Base-by-base conservation (phyloP, 768 basidiomycete genomes). In the Mycena epipterygia region DNA sequence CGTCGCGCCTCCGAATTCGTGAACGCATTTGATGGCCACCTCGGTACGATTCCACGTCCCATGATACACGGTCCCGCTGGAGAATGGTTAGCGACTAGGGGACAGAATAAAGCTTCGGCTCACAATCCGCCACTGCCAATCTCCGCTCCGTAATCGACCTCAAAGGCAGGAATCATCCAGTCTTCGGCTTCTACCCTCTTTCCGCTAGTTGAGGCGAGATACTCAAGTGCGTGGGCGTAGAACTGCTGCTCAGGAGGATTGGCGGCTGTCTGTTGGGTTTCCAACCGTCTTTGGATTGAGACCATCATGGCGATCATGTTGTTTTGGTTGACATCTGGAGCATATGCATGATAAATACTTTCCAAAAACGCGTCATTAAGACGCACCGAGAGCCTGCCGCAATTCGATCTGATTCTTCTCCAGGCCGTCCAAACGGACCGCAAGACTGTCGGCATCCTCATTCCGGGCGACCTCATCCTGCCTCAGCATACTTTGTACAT, bases 121-220 rank as follows among this genome's bases (percentile, higher is more conserved):
- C 29, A 44, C 12, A 23, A 21, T 35, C 33, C 49, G 7, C 23
- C 33, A 57, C 67, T 42, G 5, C 61, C 67, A 61, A 70, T 41
- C 19, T 35, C 68, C 9, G 23, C n/a, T 23, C 49, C 68, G 14
- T 32, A 70, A 30, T 70, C 62, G 1, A 75, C 68, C 16, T 75
- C 74, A 32, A 67, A 75, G 2, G 68, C 29, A 8, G 74, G 51
- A 16, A 75, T 57, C 71, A 73, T 75, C 74, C 74, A 75, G 21
- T 66, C 49, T 56, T 75, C 64, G 0, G 70, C 35, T 23, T 52
- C 27, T 8, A 73, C 61, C 6, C 56, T 23, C 27, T 32, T 14
- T 21, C 74, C 74, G 41, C 71, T 75, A 13, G 25, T 67, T 5
- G 48, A 52, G 4, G 68, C 44, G 12, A 73, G 33, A 42, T 71